Base-by-base conservation (phyloP, 495 filamentous ascomycete species). In the Daldinia concentrica region DNA sequence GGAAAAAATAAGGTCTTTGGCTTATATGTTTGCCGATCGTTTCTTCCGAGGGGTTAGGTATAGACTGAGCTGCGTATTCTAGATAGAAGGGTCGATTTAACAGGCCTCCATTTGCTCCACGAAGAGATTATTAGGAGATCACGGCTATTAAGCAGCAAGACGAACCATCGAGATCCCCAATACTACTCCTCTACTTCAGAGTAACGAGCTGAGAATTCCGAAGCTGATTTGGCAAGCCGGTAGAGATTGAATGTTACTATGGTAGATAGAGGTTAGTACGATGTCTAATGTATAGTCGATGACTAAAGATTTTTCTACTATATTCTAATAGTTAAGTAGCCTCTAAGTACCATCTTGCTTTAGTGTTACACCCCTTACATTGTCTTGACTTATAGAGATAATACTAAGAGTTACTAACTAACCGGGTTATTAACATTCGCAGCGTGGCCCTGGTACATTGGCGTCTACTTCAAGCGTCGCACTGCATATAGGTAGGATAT, bases 401-500 rank as follows among this genome's bases (percentile, higher is more conserved):
- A 39, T 27, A 56, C 56, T 52, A 39, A 64, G 43, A 45, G 52
- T 41, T 6, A 22, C 51, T 51, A 58, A 51, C 52, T 60, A 65
- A 72, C 64, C 64, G 32, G 64, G 64, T 68, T 61, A 61, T 32
- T 64, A 56, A 34, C 22, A 17, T 61, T 64, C 55, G 48, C 27
- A 58, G 54, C 58, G 50, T 59, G 41, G 8, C 39, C 45, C 55
- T 26, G 24, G 50, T 66, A 66, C 62, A 41, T 36, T 34, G 37
- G 37, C 56, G 36, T 51, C 32, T 50, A 56, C 64, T 26, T 45
- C 57, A 39, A 62, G 50, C 15, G 70, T 73, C 29, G 62, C 65
- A 68, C 51, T 58, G 62, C 62, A 73, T 73, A 27, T 6, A 62
- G n/a, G 39, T 45, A 36, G n/a, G 64, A 27, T 54, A 66, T 66